These are phyloP conservation scores for Polyporus arcularius DNA, from an alignment of 768 basidiomycete species.

Conservation along the genomic window DNA sequence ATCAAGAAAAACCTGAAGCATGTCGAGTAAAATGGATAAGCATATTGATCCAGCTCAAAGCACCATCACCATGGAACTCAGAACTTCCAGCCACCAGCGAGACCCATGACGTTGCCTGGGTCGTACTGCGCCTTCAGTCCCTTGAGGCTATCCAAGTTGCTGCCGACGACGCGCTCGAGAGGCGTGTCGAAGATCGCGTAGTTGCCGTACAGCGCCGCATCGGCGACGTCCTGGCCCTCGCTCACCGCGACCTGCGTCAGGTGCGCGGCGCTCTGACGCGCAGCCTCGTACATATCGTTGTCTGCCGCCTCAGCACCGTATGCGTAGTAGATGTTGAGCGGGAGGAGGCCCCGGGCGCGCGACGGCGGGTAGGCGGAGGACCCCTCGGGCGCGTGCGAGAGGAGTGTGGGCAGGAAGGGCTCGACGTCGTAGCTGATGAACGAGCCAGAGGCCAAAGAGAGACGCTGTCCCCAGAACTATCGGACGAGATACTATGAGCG, in stretches of 20 bases:
- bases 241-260: slow-evolving; percentile 41
- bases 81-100: slow-evolving; percentile 65
- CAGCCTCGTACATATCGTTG: slow-evolving; percentile 40
- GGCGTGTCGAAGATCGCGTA: slow-evolving; percentile 59
- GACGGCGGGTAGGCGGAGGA: slow-evolving; percentile 50
- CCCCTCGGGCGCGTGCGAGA: slow-evolving; percentile 36
- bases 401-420: slow-evolving; percentile 46
- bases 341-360: slow-evolving; percentile 39
- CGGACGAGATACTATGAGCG: neutral
- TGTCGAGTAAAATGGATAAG: too few relatives aligned
- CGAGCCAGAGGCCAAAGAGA: slow-evolving; percentile 37
- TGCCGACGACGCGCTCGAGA: slow-evolving; percentile 50
- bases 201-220: slow-evolving; percentile 56
- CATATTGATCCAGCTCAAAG: too few relatives aligned
- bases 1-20: too few relatives aligned
- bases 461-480: slow-evolving; percentile 47
- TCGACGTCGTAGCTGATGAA: slow-evolving; percentile 50
- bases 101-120: slow-evolving; percentile 61
- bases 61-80: neutral
- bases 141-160: slow-evolving; percentile 43
- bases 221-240: slow-evolving; percentile 41
- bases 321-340: slow-evolving; percentile 46
- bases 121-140: slow-evolving; percentile 49
- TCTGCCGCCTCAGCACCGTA: slow-evolving; percentile 46
- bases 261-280: slow-evolving; percentile 38